These are phyloP conservation scores for Lachnellula cervina DNA, from an alignment of 2,329 filamentous ascomycete species.

Conservation along the genomic window DNA sequence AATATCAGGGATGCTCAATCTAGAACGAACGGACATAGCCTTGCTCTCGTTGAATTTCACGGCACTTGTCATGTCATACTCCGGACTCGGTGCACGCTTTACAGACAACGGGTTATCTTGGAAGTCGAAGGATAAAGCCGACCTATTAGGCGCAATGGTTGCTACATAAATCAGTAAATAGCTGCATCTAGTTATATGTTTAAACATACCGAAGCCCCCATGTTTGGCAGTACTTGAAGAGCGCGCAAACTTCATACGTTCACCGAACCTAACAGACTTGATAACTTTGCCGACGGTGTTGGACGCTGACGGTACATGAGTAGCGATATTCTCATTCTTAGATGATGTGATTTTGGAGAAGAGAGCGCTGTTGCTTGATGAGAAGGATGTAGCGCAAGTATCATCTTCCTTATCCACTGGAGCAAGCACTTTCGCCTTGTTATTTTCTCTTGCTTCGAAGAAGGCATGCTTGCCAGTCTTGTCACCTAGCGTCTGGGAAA, in stretches of 20 bases:
- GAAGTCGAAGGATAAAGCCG: not conserved
- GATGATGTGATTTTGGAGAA: not conserved
- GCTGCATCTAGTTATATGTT: not conserved
- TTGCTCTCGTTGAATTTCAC: constrained; percentile 24
- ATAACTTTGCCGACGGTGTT: not conserved
- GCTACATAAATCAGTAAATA: not conserved
- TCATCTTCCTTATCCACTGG: constrained; percentile 1
- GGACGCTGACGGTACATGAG: not conserved
- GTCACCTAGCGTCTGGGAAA: constrained; percentile 20
- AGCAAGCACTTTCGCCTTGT: constrained; percentile 20
- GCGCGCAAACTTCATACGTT: not conserved
- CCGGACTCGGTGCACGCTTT: constrained; percentile 11
- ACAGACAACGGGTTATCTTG: not conserved
- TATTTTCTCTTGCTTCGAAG: constrained; percentile 30
- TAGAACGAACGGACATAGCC: constrained; percentile 18
- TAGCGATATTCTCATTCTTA: not conserved
- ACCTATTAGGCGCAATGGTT: not conserved
- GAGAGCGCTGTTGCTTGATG: not conserved
- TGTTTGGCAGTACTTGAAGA: not conserved
- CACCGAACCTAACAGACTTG: not conserved
- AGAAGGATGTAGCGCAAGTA: not conserved
- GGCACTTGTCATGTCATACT: constrained; percentile 29
- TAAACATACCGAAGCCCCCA: not conserved
- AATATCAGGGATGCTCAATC: constrained; percentile 29
- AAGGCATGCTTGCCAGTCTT: constrained; percentile 29